Percentiles rank a stretch among this genome's conserved stretches.
Conservation (phyloP, 179 eudicot genomes). For the Monotropa hypopitys region DNA sequence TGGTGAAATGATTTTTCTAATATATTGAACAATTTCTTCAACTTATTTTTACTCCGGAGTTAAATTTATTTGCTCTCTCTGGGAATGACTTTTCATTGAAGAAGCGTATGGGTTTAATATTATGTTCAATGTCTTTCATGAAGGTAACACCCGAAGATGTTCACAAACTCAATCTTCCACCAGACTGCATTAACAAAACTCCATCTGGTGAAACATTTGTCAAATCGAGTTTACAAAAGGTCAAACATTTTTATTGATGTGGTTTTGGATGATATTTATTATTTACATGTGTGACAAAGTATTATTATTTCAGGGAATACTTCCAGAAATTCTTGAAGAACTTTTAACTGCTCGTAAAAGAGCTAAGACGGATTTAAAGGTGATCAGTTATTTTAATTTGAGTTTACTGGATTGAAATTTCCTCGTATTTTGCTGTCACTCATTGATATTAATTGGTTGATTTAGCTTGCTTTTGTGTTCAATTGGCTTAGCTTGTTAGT, state of each 20-base stretch:
- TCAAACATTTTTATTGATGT: slow-evolving; percentile 11
- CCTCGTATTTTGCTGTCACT: neutral
- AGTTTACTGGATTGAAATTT: neutral
- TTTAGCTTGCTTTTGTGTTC: neutral
- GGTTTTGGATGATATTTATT: neutral
- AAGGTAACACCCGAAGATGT: slow-evolving; percentile 88
- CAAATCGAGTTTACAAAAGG: slow-evolving; percentile 88
- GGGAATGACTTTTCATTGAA: neutral
- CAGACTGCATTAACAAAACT: slow-evolving; percentile 73
- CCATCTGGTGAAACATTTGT: slow-evolving; percentile 98
- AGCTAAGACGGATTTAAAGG: slow-evolving; percentile 99
- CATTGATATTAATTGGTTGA: slow-evolving; percentile 4
- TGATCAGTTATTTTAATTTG: slow-evolving; percentile 9
- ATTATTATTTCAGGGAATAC: slow-evolving; percentile 64
- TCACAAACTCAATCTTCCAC: slow-evolving; percentile 67
- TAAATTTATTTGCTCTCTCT: neutral
- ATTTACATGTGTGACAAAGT: neutral
- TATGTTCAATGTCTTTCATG: slow-evolving; percentile 7
- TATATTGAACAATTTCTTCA: neutral
- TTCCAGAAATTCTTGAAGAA: slow-evolving; percentile 99
- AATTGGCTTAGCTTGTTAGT: neutral
- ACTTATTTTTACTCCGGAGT: neutral
- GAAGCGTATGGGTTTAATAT: neutral
- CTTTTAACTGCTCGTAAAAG: slow-evolving; percentile 92
- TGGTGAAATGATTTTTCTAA: slow-evolving; percentile 33